These are phyloP conservation scores for Entamoeba invadens DNA, from an alignment of 208 protist species.

Conservation along the genomic window DNA sequence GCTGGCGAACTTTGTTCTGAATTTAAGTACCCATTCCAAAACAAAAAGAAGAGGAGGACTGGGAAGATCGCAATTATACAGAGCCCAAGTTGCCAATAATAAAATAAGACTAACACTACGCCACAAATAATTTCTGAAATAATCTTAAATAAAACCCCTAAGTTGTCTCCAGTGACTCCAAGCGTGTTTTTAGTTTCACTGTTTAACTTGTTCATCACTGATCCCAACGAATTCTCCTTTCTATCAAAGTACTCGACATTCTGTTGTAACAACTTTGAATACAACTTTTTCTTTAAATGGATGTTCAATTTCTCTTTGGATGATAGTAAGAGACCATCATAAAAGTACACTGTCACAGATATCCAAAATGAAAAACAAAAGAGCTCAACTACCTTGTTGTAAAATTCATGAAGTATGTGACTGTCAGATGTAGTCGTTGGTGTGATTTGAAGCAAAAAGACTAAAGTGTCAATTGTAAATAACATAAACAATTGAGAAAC, in stretches of 20 bases:
- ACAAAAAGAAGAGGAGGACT: neutral
- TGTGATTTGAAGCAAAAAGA: neutral
- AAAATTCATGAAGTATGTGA: neutral
- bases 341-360: neutral
- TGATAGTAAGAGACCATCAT: neutral
- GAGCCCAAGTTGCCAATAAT: neutral
- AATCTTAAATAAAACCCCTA: neutral
- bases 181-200: neutral
- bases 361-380: neutral
- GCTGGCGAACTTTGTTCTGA: neutral
- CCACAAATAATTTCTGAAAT: neutral
- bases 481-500: neutral
- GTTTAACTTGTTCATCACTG: neutral
- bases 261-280: neutral
- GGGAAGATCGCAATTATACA: neutral
- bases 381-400: neutral
- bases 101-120: neutral
- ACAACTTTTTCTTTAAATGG: neutral
- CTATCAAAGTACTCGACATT: neutral
- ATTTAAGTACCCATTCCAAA: neutral
- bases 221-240: neutral
- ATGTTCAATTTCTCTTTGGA: neutral
- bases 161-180: neutral
- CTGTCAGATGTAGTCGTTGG: neutral
- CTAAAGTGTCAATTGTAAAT: neutral